Conservation (phyloP, 176 grass and related monocot species). For the Musa schizocarpa region DNA sequence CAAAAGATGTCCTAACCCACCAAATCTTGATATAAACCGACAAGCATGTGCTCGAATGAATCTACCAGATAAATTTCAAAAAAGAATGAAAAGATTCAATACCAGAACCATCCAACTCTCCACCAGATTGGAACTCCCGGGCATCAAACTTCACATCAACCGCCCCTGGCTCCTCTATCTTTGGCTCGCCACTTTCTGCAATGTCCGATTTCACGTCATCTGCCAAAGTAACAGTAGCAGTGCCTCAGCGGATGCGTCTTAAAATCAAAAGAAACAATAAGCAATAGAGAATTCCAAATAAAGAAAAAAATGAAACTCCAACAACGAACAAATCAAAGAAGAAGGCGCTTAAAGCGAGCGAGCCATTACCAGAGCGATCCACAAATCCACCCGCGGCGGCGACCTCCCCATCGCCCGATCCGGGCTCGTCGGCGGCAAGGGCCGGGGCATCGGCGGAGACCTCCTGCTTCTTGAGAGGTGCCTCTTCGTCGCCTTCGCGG, state of each 20-base stretch:
- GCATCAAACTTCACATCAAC: not conserved
- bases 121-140: not conserved
- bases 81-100: not conserved
- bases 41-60: not conserved
- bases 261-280: not conserved
- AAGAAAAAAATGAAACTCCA: not conserved
- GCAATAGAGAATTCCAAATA: not conserved
- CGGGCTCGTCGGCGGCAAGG: not conserved
- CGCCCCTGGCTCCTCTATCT: not conserved
- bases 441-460: not conserved
- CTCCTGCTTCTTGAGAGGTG: slow-evolving; percentile 14
- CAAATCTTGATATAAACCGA: not conserved
- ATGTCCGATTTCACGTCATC: not conserved
- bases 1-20: not conserved
- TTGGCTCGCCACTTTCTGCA: not conserved
- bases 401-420: not conserved
- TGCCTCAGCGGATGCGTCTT: too few relatives aligned
- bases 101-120: slow-evolving; percentile 11
- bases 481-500: not conserved
- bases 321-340: not conserved
- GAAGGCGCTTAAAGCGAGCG: not conserved
- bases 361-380: not conserved
- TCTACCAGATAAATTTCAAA: too few relatives aligned
- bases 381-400: not conserved
- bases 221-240: not conserved